Evolutionary conservation across 306 rosid species (phyloP).

Genomic region (Prunus mume): DNA sequence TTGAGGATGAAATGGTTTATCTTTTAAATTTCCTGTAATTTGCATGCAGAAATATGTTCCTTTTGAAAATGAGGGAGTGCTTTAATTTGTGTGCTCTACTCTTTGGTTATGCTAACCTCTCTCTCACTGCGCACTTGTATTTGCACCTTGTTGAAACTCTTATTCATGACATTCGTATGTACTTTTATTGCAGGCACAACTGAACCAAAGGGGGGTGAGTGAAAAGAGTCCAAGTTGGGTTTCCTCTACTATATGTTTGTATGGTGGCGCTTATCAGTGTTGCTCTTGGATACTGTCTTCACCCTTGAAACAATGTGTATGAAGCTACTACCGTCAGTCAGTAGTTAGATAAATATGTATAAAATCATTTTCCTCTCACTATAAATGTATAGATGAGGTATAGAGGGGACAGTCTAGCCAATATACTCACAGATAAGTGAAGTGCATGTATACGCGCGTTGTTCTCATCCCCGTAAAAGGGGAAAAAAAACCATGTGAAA

Average conservation of each 20-base stretch:
- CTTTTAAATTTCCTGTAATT: too few species aligned
- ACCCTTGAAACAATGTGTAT: conserved; percentile 33
- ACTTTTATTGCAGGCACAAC: conserved; percentile 41
- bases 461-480: too few species aligned
- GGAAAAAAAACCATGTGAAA: neutral
- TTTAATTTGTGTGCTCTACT: neutral
- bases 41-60: neutral
- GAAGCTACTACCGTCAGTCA: neutral
- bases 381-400: conserved; percentile 15
- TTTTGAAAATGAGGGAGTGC: too few species aligned
- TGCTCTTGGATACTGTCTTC: conserved; percentile 61
- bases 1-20: neutral
- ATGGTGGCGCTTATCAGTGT: conserved; percentile 72
- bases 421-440: neutral
- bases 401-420: neutral
- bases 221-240: conserved; percentile 60
- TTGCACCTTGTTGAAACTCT: neutral
- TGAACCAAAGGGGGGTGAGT: conserved; percentile 44
- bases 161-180: neutral
- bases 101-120: neutral
- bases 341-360: neutral
- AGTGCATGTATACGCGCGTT: neutral
- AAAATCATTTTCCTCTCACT: conserved; percentile 5
- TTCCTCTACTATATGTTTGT: conserved; percentile 73
- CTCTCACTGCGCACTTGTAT: neutral